Evolutionary conservation across 1,284 basidiomycete species (phyloP), one percentile per base, ranked within the genome.

Genomic region (Ganoderma lucidum): DNA sequence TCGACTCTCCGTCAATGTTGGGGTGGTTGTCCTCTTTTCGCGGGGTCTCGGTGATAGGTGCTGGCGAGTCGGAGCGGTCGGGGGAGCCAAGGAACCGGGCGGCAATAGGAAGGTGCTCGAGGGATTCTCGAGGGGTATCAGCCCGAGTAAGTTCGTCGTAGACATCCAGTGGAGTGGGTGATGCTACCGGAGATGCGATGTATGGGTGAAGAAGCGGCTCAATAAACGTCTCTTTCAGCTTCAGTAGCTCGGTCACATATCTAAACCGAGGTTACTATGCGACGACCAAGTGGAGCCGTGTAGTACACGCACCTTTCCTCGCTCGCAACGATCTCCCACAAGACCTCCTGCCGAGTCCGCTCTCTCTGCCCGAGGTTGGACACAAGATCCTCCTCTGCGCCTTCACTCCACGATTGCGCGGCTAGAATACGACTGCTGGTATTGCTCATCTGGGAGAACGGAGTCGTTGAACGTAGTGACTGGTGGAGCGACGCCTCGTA

Each of bases 301-400:
- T 5, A 60, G 32, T 48, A 51, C 59, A 87, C 87, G 77, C 77
- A 96, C 94, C 96, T 88, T 80, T 99, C 97, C 82, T 99, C 97
- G 75, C 95, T 96, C 51, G 95, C 94, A 60, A 99, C 97, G 75
- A 99, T 99, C 83, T 99, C 97, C 88, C 96, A 98, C 42, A 99
- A 81, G 3, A 99, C 97, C 83, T 99, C 97, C 80, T 99, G 97
- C 63, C 97, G 87, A 39, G 96, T 98, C 64, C 97, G 89, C 80
- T 99, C 97, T 68, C 96, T 88, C 30, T 95, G 92, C 28, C 96
- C 95, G 28, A 99, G 85, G 78, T 99, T 97, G 55, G 92, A 91
- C 9, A 99, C 96, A 41, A 99, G 88, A 79, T 99, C 97, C 68
- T 96, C 94, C 78, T 98, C 95, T 9, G 96, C 96, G 77, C 94